These are phyloP conservation scores for Limonium bicolor DNA, from an alignment of 148 eudicot species.

Conservation along the genomic window DNA sequence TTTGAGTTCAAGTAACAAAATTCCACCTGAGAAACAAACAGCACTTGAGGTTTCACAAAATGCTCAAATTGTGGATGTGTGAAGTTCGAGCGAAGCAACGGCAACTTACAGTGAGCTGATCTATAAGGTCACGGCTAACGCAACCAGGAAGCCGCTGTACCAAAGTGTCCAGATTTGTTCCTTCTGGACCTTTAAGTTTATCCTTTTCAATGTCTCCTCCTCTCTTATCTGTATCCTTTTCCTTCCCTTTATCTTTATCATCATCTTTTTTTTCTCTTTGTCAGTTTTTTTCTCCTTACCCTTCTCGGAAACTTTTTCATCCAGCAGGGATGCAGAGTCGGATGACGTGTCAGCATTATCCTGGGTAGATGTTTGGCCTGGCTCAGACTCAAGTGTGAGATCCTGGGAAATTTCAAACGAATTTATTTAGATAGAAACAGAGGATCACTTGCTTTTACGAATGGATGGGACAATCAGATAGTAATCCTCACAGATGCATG, in stretches of 20 bases:
- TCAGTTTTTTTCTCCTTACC: too few species aligned
- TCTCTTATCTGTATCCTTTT: slow-evolving; percentile 53
- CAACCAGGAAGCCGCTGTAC: slow-evolving; percentile 90
- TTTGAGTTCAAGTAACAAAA: slow-evolving; percentile 86
- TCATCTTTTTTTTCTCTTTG: slow-evolving; percentile 49
- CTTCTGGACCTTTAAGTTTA: slow-evolving; percentile 68
- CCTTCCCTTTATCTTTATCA: slow-evolving; percentile 80
- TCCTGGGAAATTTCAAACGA: slow-evolving; percentile 28
- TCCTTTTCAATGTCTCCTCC: slow-evolving; percentile 75
- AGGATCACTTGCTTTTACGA: background rate
- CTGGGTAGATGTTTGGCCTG: slow-evolving; percentile 31
- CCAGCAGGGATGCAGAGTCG: slow-evolving; percentile 38
- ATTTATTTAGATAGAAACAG: background rate
- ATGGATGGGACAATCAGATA: too few species aligned
- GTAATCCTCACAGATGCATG: slow-evolving; percentile 41
- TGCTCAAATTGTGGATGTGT: too few species aligned
- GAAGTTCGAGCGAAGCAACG: too few species aligned
- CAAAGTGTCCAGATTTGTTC: slow-evolving; percentile 70
- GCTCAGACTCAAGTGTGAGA: slow-evolving; percentile 46
- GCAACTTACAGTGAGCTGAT: slow-evolving; percentile 76
- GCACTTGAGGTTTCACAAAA: too few species aligned
- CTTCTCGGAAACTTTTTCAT: slow-evolving; percentile 32
- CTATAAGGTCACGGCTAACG: slow-evolving; percentile 96
- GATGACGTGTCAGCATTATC: slow-evolving; percentile 38
- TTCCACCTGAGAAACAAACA: slow-evolving; percentile 48